Evolutionary conservation across 2,329 filamentous ascomycete genomes (phyloP).

Genomic region (Cladosporium sp.): DNA sequence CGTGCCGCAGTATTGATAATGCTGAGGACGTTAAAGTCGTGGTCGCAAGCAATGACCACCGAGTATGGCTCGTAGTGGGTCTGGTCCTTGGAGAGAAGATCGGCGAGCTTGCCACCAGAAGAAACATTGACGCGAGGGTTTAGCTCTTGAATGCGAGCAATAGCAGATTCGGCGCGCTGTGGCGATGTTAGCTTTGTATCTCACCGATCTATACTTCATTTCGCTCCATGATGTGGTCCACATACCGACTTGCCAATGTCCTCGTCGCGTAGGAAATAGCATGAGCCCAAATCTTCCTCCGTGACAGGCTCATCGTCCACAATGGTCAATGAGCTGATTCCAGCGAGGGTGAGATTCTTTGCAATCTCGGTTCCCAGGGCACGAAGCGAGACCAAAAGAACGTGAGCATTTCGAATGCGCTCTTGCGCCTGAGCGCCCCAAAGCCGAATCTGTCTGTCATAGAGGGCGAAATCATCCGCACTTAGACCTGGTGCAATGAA

Average conservation of each 20-base stretch:
- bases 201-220: background rate
- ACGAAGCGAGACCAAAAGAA: slow-evolving; percentile 83
- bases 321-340: slow-evolving; percentile 84
- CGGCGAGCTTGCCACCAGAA: slow-evolving; percentile 42
- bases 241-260: slow-evolving; percentile 69
- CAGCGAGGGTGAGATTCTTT: slow-evolving; percentile 94
- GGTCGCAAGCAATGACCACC: slow-evolving; percentile 84
- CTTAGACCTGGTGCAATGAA: slow-evolving; percentile 27
- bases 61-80: slow-evolving; percentile 77
- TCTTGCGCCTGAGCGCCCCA: slow-evolving; percentile 97
- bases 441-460: slow-evolving; percentile 93
- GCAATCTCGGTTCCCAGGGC: slow-evolving; percentile 90
- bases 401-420: slow-evolving; percentile 76
- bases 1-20: slow-evolving; percentile 84
- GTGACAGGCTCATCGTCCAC: slow-evolving; percentile 72
- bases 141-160: slow-evolving; percentile 72
- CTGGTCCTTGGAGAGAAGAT: slow-evolving; percentile 65
- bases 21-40: slow-evolving; percentile 68
- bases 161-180: slow-evolving; percentile 75
- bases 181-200: background rate
- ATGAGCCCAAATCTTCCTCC: slow-evolving; percentile 67
- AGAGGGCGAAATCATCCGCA: slow-evolving; percentile 89
- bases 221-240: background rate
- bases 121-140: slow-evolving; percentile 82
- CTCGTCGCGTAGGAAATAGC: slow-evolving; percentile 69